Evolutionary conservation across 805 yeast genomes (phyloP).

Genomic region (Lipomyces anomalus): DNA sequence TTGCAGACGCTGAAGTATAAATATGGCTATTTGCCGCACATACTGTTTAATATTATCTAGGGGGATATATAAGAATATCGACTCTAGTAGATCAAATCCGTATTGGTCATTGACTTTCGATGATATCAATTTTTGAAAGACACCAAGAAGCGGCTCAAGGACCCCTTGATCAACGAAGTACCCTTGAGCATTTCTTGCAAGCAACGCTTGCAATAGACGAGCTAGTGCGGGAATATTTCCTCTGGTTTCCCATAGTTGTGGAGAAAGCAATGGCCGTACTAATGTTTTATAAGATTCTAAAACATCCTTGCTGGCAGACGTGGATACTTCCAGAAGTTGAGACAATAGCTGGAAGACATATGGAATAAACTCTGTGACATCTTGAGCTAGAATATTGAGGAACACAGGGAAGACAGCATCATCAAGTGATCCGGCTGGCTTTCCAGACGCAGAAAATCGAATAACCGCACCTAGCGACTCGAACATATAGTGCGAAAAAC

Average conservation of each 20-base stretch:
- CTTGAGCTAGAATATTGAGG: constrained; percentile 64
- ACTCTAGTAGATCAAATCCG: constrained; percentile 81
- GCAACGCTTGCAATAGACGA: constrained; percentile 65
- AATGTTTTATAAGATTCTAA: constrained; percentile 63
- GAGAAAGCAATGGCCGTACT: constrained; percentile 76
- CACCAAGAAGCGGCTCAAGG: constrained; percentile 80
- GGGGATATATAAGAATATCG: constrained; percentile 56
- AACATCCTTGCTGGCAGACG: constrained; percentile 44
- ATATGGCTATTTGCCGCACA: constrained; percentile 64
- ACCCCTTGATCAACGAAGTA: constrained; percentile 38
- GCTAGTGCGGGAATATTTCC: constrained; percentile 94
- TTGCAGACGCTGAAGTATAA: constrained; percentile 76
- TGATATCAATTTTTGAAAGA: constrained; percentile 88
- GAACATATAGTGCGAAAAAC: constrained; percentile 82
- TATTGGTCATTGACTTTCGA: constrained; percentile 72
- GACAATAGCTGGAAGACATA: constrained; percentile 89
- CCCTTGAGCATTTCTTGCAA: constrained; percentile 41
- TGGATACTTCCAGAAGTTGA: constrained; percentile 58
- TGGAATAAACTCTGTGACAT: constrained; percentile 90
- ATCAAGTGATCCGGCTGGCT: constrained; percentile 41
- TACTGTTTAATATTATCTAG: constrained; percentile 45
- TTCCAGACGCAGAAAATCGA: constrained; percentile 42
- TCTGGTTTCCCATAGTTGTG: constrained; percentile 86
- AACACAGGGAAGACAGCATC: constrained; percentile 59
- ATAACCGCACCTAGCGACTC: constrained; percentile 79